Conservation (phyloP, 2,329 filamentous ascomycete species). For the Phaeosphaeria sp. region DNA sequence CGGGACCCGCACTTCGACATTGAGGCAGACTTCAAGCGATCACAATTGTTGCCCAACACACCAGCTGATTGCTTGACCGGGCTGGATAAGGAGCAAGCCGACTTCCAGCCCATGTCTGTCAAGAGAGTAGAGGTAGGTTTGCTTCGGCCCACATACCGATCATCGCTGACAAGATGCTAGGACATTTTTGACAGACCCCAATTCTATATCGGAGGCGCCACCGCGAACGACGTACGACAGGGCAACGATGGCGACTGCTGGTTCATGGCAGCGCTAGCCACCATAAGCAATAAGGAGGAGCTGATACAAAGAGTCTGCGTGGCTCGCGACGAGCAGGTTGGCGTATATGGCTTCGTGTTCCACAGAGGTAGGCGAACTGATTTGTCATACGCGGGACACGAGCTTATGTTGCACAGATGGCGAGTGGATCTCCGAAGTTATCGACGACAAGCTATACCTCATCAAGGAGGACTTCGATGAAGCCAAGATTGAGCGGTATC, state of each 20-base stretch:
- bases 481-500: conserved; percentile 71
- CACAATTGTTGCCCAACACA: conserved; percentile 37
- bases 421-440: conserved; percentile 89
- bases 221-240: conserved; percentile 79
- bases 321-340: conserved; percentile 72
- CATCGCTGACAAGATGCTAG: conserved; percentile 49
- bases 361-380: conserved; percentile 61
- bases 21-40: conserved; percentile 72
- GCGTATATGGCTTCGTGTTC: conserved; percentile 87
- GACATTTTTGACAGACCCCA: conserved; percentile 79
- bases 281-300: conserved; percentile 74
- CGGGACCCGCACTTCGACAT: conserved; percentile 87
- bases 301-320: conserved; percentile 78
- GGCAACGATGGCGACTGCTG: conserved; percentile 83
- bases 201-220: conserved; percentile 80
- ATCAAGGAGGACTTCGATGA: conserved; percentile 84
- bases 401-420: conserved; percentile 63
- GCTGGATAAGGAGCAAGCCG: conserved; percentile 47
- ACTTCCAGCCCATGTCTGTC: conserved; percentile 70
- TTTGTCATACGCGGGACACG: conserved; percentile 6
- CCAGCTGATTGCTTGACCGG: conserved; percentile 59
- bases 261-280: conserved; percentile 81
- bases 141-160: not conserved
- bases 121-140: conserved; percentile 67
- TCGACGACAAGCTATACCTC: conserved; percentile 89